phyloP scores from a whole-genome alignment of 2,329 filamentous ascomycete species.

The Aspergillus fijiensis region DNA sequence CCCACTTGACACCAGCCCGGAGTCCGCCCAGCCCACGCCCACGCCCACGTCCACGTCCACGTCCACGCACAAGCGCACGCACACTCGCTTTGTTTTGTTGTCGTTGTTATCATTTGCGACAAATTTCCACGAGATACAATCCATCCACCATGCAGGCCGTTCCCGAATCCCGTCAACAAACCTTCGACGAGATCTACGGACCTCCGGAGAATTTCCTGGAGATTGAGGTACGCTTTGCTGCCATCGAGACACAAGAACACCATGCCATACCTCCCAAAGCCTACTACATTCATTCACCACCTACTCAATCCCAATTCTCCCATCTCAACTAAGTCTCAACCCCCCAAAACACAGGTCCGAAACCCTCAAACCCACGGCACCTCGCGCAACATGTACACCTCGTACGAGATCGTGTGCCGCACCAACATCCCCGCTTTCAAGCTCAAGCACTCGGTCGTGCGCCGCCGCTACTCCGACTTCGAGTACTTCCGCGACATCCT shows the following conservation, averaged over 20 bases:
- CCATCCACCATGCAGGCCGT: conserved; percentile 57
- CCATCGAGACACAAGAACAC: too few relatives aligned
- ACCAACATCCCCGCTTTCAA: conserved; percentile 99
- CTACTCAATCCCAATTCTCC: too few relatives aligned
- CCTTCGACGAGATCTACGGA: conserved; percentile 98
- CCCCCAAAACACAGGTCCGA: conserved; percentile 63
- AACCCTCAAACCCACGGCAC: conserved; percentile 94
- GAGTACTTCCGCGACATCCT: conserved; percentile 98
- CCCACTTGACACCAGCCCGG: conserved; percentile 17
- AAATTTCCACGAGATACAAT: too few relatives aligned
- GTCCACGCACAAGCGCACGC: too few relatives aligned
- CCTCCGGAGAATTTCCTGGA: conserved; percentile 98
- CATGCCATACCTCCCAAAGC: too few relatives aligned
- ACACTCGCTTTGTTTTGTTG: too few relatives aligned
- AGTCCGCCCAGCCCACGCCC: neutral
- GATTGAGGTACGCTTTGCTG: conserved; percentile 69
- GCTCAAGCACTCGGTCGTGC: conserved; percentile 81
- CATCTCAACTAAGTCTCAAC: neutral
- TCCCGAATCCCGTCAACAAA: conserved; percentile 76
- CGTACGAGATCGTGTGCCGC: conserved; percentile 95
- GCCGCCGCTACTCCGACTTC: conserved; percentile 94
- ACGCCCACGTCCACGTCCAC: too few relatives aligned
- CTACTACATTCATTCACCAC: too few relatives aligned
- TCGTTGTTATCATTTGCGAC: too few relatives aligned
- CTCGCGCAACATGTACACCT: conserved; percentile 95